These are phyloP conservation scores for Aspergillus ostianus DNA, from an alignment of 495 filamentous ascomycete species.

Conservation along the genomic window DNA sequence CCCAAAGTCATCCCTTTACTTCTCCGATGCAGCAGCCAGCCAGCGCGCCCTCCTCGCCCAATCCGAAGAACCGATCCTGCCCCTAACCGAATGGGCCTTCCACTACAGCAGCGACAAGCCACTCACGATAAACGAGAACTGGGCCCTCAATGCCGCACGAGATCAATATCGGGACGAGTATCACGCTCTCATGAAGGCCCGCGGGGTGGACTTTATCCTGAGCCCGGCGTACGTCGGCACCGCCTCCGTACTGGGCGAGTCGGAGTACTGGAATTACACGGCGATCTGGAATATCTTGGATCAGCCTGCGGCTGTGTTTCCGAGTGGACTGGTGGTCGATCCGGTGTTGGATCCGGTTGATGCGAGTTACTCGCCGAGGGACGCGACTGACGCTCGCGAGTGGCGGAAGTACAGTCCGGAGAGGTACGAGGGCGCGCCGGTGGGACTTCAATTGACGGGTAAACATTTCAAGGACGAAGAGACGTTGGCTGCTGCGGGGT, in stretches of 20 bases:
- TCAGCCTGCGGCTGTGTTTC: conserved; percentile 61
- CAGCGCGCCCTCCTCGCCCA: conserved; percentile 42
- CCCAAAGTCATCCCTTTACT: conserved; percentile 50
- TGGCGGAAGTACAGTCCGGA: conserved; percentile 39
- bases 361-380: conserved; percentile 29
- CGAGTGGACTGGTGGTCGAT: conserved; percentile 47
- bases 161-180: conserved; percentile 60
- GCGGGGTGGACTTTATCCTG: conserved; percentile 67
- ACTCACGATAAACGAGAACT: conserved; percentile 41
- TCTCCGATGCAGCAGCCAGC: conserved; percentile 50
- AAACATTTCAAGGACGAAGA: conserved; percentile 44
- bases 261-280: conserved; percentile 70
- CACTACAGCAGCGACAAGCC: conserved; percentile 47
- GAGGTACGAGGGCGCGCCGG: conserved; percentile 43
- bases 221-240: conserved; percentile 59
- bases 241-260: conserved; percentile 57
- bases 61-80: conserved; percentile 56
- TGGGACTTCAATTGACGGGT: conserved; percentile 53
- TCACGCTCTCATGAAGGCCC: conserved; percentile 56
- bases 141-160: conserved; percentile 46
- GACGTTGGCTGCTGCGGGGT: conserved; percentile 35
- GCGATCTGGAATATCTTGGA: conserved; percentile 73
- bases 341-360: conserved; percentile 31
- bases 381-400: conserved; percentile 36
- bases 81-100: conserved; percentile 57